Evolutionary conservation across 306 rosid genomes (phyloP), one percentile per base, ranked within the genome.

Genomic region (Sphenostylis stenocarpa): DNA sequence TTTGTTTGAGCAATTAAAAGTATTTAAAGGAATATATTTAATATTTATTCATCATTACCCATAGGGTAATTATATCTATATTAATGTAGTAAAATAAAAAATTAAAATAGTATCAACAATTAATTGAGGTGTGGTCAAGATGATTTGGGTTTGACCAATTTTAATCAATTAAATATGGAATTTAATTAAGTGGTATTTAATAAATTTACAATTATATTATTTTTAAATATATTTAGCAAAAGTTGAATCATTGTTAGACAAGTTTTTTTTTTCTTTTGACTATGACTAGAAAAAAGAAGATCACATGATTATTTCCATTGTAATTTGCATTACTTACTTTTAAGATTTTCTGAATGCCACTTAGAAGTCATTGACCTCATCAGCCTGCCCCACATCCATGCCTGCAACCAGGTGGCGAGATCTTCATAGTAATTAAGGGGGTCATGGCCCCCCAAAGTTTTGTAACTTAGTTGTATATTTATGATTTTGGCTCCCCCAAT

Each of bases 301-400:
- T 24, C 29, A 43, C 24, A 67, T 48, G 68, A 34, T 48, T 4
- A 7, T 67, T 63, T 47, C 31, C 41, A 34, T 9, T 39, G 47
- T 53, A 2, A n/a, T 28, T 23, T 47, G 36, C 31, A 20, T 64
- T 65, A 6, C 86, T 69, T 78, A 91, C 95, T 90, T 58, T 76
- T 89, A 29, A 84, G 87, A 84, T 85, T 91, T 38, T 91, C 90
- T 14, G 80, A 67, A 43, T 82, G 88, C 94, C 91, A 89, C 70
- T 70, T 89, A 39, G 91, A 88, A 81, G 77, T 89, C 77, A 82
- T 91, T 71, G 85, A 85, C 80, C 73, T 76, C 61, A 88, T 13
- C 66, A 85, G 88, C 73, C 87, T 86, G 48, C 85, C 88, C 97
- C 93, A 89, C 95, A 92, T 84, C 88, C 89, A 82, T 86, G n/a